These are phyloP conservation scores for Hyphodiscus sp. DNA, from an alignment of 2,329 filamentous ascomycete genomes.

Conservation along the genomic window DNA sequence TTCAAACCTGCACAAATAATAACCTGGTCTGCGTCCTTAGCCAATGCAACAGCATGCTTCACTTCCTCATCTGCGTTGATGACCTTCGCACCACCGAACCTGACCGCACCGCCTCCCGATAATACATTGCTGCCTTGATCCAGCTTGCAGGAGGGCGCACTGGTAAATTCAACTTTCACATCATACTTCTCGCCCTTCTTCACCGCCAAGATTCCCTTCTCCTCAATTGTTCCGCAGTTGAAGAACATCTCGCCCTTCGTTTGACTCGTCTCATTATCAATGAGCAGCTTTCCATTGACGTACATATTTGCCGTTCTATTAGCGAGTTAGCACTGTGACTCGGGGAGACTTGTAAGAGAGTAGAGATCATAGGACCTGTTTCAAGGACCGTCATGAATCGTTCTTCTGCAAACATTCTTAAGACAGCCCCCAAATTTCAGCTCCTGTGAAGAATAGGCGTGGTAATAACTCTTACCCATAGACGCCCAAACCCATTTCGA, in stretches of 20 bases:
- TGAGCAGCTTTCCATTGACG: conserved; percentile 31
- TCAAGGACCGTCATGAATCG: no score
- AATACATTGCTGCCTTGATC: conserved; percentile 41
- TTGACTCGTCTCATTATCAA: conserved; percentile 31
- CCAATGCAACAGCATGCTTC: conserved; percentile 58
- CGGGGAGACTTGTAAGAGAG: no score
- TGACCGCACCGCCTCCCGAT: conserved; percentile 53
- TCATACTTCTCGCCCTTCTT: conserved; percentile 28
- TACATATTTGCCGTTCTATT: conserved; percentile 29
- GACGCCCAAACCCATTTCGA: conserved; percentile 30
- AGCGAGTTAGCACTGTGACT: no score
- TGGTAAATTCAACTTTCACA: conserved; percentile 41
- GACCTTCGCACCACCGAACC: conserved; percentile 54
- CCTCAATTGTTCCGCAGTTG: conserved; percentile 29
- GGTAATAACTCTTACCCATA: conserved; percentile 11
- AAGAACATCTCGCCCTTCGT: conserved; percentile 30
- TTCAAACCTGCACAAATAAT: conserved; percentile 74
- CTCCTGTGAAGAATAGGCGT: no score
- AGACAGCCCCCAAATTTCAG: no score
- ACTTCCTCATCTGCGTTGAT: conserved; percentile 55
- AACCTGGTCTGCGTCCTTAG: conserved; percentile 67
- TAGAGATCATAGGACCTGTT: no score
- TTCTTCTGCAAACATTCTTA: no score
- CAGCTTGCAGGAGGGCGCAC: conserved; percentile 51
- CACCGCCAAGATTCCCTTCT: conserved; percentile 25